phyloP scores from a whole-genome alignment of 2,329 filamentous ascomycete species.

The Botrytis medusae region DNA sequence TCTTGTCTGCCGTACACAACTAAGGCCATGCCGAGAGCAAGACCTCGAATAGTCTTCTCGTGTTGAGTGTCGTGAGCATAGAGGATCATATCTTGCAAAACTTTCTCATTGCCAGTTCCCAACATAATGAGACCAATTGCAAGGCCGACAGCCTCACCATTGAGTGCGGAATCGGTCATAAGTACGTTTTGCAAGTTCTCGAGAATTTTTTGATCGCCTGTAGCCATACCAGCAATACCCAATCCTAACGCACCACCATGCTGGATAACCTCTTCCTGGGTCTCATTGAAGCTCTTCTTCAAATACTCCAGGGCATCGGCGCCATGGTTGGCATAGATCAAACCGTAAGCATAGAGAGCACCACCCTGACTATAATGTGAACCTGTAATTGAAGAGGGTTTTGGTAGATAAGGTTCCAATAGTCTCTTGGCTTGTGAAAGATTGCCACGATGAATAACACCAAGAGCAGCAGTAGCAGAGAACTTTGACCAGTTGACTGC shows the following conservation, averaged over 20 bases:
- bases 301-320: conserved; percentile 84
- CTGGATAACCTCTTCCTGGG: conserved; percentile 89
- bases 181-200: conserved; percentile 87
- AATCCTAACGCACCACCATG: conserved; percentile 94
- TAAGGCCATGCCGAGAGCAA: conserved; percentile 93
- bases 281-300: conserved; percentile 69
- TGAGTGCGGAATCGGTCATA: conserved; percentile 91
- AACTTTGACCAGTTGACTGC: conserved; percentile 99
- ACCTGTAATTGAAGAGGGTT: conserved; percentile 71
- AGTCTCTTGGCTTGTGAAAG: conserved; percentile 90
- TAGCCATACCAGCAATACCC: conserved; percentile 97
- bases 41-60: conserved; percentile 96
- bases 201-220: conserved; percentile 85
- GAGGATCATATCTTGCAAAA: conserved; percentile 93
- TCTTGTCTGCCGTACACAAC: conserved; percentile 99
- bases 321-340: conserved; percentile 97
- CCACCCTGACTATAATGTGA: conserved; percentile 96
- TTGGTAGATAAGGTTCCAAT: conserved; percentile 89
- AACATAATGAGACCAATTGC: conserved; percentile 98
- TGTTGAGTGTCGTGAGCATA: conserved; percentile 98
- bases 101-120: conserved; percentile 92
- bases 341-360: conserved; percentile 88
- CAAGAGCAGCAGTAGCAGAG: conserved; percentile 91
- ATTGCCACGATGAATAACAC: conserved; percentile 96
- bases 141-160: conserved; percentile 93